Evolutionary conservation across 345 rosid species (phyloP).

Genomic region (rapeseed (Brassica napus)): Da-Ae NC_063445.1:44756001-44756500

Average conservation of each 20-base stretch:
- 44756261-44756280: neutral
- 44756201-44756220: neutral
- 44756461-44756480: neutral
- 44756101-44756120: neutral
- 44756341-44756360: neutral
- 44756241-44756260: neutral
- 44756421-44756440: neutral
- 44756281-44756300: neutral
- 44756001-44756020: neutral
- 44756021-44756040: neutral
- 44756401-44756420: neutral
- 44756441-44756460: conserved; percentile 7
- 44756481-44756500: neutral
- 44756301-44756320: neutral
- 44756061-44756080: neutral
- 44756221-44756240: neutral
- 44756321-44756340: neutral
- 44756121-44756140: neutral
- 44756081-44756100: neutral
- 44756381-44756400: neutral
- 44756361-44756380: neutral
- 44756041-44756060: neutral
- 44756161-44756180: neutral
- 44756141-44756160: neutral
- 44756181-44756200: neutral